phyloP scores from a whole-genome alignment of 805 yeast species.

The Wickerhamomyces pijperi region DNA sequence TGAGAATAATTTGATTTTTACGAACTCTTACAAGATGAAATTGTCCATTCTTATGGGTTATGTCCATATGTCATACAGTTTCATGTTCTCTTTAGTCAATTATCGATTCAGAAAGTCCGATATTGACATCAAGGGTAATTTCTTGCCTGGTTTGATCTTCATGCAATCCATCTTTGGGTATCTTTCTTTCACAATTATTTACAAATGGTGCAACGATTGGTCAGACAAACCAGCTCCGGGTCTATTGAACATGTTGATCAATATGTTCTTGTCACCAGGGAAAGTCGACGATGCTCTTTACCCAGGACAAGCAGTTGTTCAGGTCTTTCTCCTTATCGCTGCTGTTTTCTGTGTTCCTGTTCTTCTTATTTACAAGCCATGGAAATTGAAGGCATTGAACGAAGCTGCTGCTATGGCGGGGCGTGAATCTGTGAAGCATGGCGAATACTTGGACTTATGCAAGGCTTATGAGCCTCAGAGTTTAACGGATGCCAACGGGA shows the following conservation, averaged over 20 bases:
- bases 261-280: constrained; percentile 94
- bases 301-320: constrained; percentile 69
- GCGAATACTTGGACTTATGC: constrained; percentile 9
- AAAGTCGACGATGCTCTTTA: constrained; percentile 70
- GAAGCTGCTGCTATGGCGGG: constrained; percentile 38
- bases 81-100: constrained; percentile 75
- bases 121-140: constrained; percentile 85
- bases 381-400: constrained; percentile 51
- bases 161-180: constrained; percentile 97
- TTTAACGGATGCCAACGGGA: too few species aligned
- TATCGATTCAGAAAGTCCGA: constrained; percentile 53
- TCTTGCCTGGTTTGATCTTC: constrained; percentile 85
- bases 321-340: constrained; percentile 55
- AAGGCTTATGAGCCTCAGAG: too few species aligned
- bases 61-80: constrained; percentile 87
- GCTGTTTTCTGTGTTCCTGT: constrained; percentile 91
- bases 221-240: constrained; percentile 80
- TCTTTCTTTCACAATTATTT: constrained; percentile 71
- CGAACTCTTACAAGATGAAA: constrained; percentile 97
- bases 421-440: constrained; percentile 32
- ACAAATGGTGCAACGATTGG: constrained; percentile 96
- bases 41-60: constrained; percentile 91
- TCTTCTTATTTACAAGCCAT: constrained; percentile 76
- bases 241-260: constrained; percentile 84
- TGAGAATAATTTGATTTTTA: constrained; percentile 79